Conservation (phyloP, 768 basidiomycete genomes). For the Leccinum uliginosum region DNA sequence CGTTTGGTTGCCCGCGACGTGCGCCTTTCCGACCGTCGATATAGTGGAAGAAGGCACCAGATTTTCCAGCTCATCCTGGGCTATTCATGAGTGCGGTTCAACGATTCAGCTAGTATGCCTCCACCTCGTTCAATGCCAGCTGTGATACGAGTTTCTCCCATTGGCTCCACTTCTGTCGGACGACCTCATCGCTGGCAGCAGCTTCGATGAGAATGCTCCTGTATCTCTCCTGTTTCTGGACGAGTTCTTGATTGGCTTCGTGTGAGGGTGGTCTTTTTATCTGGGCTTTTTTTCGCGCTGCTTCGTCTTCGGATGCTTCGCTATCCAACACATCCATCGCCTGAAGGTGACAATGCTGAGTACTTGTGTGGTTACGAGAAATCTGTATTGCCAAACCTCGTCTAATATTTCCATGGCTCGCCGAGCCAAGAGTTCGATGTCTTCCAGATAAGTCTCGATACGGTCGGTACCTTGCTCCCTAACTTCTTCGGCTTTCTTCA, state of each 20-base stretch:
- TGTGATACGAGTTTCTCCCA: conserved; percentile 74
- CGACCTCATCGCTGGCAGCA: conserved; percentile 66
- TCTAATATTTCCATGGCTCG: conserved; percentile 62
- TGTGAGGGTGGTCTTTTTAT: conserved; percentile 63
- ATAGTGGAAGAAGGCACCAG: conserved; percentile 66
- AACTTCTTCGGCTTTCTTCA: conserved; percentile 84
- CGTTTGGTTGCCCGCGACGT: conserved; percentile 44
- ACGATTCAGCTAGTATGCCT: not conserved
- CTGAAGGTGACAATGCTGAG: conserved; percentile 36
- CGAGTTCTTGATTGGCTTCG: conserved; percentile 72
- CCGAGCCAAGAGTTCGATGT: conserved; percentile 62
- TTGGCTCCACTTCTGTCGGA: conserved; percentile 82
- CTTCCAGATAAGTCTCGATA: conserved; percentile 68
- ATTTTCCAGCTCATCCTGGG: conserved; percentile 60
- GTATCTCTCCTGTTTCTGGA: conserved; percentile 68
- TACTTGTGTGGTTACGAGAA: not conserved
- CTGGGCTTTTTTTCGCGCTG: conserved; percentile 47
- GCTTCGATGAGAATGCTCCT: conserved; percentile 70
- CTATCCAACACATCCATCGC: conserved; percentile 87
- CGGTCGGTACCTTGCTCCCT: conserved; percentile 72
- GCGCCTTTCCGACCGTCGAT: conserved; percentile 27
- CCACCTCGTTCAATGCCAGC: conserved; percentile 64
- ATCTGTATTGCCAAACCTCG: conserved; percentile 49
- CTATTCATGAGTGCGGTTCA: conserved; percentile 1
- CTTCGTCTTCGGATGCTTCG: conserved; percentile 84